phyloP scores from a whole-genome alignment of 177 flowering plant species.

The Tripterygium wilfordii region DNA sequence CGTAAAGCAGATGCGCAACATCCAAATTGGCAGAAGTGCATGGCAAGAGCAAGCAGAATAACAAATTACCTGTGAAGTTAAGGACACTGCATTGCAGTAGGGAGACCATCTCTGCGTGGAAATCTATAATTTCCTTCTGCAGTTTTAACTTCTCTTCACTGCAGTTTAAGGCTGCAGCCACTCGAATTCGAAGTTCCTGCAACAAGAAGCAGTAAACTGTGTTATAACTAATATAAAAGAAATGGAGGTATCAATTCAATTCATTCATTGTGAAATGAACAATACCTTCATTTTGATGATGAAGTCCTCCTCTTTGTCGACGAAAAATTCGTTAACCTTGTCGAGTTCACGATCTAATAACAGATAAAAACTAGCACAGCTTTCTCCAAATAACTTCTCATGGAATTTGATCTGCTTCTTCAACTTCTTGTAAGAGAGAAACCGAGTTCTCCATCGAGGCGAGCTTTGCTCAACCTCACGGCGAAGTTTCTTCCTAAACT shows the following conservation, averaged over 20 bases:
- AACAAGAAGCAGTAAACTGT: neutral
- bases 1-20: too few species aligned
- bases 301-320: conserved; percentile 17
- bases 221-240: too few species aligned
- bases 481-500: conserved; percentile 13
- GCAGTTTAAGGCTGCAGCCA: neutral
- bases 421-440: conserved; percentile 16
- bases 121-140: conserved; percentile 11
- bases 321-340: conserved; percentile 14
- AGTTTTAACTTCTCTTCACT: conserved; percentile 2
- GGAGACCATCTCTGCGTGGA: conserved; percentile 20
- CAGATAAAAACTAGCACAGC: conserved; percentile 1
- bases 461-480: conserved; percentile 13
- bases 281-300: conserved; percentile 16
- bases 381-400: neutral
- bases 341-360: conserved; percentile 12
- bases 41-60: too few species aligned
- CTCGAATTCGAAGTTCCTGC: conserved; percentile 11
- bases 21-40: too few species aligned
- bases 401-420: conserved; percentile 15
- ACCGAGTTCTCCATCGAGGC: conserved; percentile 16
- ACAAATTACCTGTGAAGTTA: conserved; percentile 17
- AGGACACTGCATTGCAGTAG: conserved; percentile 15
- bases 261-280: too few species aligned
- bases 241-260: neutral